These are phyloP conservation scores for Cladosporium sp. DNA, from an alignment of 2,329 filamentous ascomycete genomes.

Conservation along the genomic window DNA sequence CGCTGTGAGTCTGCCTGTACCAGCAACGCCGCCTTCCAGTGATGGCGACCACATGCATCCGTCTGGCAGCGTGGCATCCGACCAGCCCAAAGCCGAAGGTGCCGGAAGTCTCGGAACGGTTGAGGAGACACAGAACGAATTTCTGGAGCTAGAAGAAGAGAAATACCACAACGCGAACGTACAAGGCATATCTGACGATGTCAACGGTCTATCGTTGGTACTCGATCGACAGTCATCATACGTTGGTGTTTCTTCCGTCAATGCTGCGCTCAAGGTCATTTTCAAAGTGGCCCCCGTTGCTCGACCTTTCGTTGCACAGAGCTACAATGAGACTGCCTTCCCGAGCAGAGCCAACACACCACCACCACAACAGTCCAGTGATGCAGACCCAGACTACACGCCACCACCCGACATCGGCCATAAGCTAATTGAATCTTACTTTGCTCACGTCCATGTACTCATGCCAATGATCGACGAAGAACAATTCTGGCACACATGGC, in stretches of 20 bases:
- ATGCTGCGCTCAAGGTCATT: conserved; percentile 31
- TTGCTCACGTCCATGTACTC: conserved; percentile 27
- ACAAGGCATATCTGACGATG: conserved; percentile 37
- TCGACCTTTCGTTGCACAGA: conserved; percentile 23
- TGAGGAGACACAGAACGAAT: conserved; percentile 54
- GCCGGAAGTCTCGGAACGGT: conserved; percentile 55
- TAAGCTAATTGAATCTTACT: conserved; percentile 30
- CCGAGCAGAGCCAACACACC: conserved; percentile 26
- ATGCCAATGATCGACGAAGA: conserved; percentile 34
- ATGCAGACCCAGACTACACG: conserved; percentile 21
- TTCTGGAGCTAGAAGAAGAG: conserved; percentile 62
- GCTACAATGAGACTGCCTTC: conserved; percentile 24
- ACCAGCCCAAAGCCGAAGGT: conserved; percentile 42
- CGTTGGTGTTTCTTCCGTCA: conserved; percentile 30
- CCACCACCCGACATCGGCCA: conserved; percentile 27
- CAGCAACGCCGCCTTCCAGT: conserved; percentile 34
- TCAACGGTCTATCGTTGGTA: conserved; percentile 29
- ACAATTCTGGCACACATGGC: conserved; percentile 28
- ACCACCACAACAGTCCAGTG: conserved; percentile 14
- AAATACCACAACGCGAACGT: conserved; percentile 37
- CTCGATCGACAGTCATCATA: conserved; percentile 30
- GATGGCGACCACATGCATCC: conserved; percentile 26
- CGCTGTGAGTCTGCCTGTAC: conserved; percentile 39
- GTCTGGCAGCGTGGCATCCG: neutral
- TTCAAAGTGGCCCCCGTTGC: conserved; percentile 28